Evolutionary conservation across 2,329 filamentous ascomycete species (phyloP).

Genomic region (Aureobasidium mangrovei): DNA sequence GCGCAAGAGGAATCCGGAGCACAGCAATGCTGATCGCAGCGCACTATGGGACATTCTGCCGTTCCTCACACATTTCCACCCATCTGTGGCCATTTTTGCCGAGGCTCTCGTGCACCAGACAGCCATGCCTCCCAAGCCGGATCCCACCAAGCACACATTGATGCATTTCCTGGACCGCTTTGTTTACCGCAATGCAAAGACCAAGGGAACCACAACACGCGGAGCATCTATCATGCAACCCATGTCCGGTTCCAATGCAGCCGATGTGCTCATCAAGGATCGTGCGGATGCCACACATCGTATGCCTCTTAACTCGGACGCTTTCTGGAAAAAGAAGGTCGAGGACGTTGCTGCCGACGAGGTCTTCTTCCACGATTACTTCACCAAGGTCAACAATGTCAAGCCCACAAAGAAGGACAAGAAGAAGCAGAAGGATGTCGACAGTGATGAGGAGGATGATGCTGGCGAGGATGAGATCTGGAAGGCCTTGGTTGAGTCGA

Average conservation of each 20-base stretch:
- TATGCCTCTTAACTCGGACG: slow-evolving; percentile 70
- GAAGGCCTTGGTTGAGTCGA: slow-evolving; percentile 77
- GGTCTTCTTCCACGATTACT: slow-evolving; percentile 98
- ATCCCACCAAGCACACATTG: slow-evolving; percentile 79
- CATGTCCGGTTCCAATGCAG: slow-evolving; percentile 54
- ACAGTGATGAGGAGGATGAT: slow-evolving; percentile 35
- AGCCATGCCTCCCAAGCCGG: slow-evolving; percentile 75
- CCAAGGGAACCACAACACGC: slow-evolving; percentile 49
- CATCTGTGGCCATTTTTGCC: slow-evolving; percentile 81
- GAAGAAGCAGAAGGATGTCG: slow-evolving; percentile 39
- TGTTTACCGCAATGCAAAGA: slow-evolving; percentile 91
- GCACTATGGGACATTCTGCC: slow-evolving; percentile 91
- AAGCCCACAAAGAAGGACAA: slow-evolving; percentile 49
- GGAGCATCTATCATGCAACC: slow-evolving; percentile 97
- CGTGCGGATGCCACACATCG: slow-evolving; percentile 50
- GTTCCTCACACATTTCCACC: slow-evolving; percentile 77
- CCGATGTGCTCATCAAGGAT: slow-evolving; percentile 52
- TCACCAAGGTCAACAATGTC: slow-evolving; percentile 55
- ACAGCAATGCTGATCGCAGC: slow-evolving; percentile 85
- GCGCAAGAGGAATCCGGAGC: slow-evolving; percentile 81
- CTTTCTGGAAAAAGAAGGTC: slow-evolving; percentile 86
- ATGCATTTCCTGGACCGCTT: slow-evolving; percentile 97
- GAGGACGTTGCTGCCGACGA: slow-evolving; percentile 84
- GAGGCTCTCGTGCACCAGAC: slow-evolving; percentile 59
- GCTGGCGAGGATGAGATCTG: slow-evolving; percentile 65